A percentile compares a stretch with the other conserved stretches of the same genome.
Conservation (phyloP, 2,329 filamentous ascomycete species). For the Neurospora sp. region DNA sequence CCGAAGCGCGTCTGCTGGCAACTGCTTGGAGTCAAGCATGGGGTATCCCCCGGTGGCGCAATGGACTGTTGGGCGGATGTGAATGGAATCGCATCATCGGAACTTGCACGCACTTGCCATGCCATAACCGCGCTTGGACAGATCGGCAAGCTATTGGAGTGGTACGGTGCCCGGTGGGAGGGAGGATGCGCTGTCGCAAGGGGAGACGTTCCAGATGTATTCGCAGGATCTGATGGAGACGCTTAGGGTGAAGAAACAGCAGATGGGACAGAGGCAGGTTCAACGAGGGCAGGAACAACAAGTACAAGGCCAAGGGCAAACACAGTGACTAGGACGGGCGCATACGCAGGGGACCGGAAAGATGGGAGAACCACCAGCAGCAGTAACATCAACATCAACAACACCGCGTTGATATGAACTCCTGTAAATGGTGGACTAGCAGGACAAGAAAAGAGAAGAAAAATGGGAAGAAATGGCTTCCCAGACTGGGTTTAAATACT, state of each 20-base stretch:
- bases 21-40: not conserved
- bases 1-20: conserved; percentile 18
- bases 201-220: conserved; percentile 41
- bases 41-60: not conserved
- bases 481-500: too few species aligned
- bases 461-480: too few species aligned
- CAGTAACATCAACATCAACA: not conserved
- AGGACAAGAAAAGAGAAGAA: too few species aligned
- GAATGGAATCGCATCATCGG: not conserved
- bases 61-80: not conserved
- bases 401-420: too few species aligned
- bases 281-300: not conserved
- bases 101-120: not conserved
- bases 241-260: conserved; percentile 27
- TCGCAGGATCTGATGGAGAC: conserved; percentile 35
- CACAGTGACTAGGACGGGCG: too few species aligned
- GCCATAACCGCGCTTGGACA: conserved; percentile 32
- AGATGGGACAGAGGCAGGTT: not conserved
- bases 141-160: conserved; percentile 14
- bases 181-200: conserved; percentile 43
- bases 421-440: too few species aligned
- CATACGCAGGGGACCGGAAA: not conserved
- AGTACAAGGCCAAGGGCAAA: not conserved
- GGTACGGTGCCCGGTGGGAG: conserved; percentile 50
- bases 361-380: not conserved